A percentile compares a stretch with the other conserved stretches of the same genome.
Evolutionary conservation across 140 eudicot species (phyloP).

Genomic region (Senecio squalidus): DNA sequence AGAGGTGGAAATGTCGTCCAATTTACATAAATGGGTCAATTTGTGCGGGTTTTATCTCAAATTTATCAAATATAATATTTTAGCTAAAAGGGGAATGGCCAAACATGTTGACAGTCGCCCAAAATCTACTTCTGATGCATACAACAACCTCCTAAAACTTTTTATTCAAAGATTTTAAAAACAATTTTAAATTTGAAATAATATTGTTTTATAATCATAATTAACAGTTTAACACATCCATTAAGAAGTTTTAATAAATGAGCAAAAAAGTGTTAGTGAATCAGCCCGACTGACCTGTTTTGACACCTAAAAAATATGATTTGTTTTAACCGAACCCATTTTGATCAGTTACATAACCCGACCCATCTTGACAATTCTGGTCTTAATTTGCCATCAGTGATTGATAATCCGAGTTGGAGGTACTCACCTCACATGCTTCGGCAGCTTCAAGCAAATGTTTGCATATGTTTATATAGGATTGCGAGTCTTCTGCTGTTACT

Average conservation of each 20-base stretch:
- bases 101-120: too few species aligned
- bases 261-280: too few species aligned
- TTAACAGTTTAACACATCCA: too few species aligned
- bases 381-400: neutral
- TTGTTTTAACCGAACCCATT: too few species aligned
- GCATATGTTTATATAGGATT: slow-evolving; percentile 28
- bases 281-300: too few species aligned
- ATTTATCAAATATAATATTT: neutral
- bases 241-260: too few species aligned
- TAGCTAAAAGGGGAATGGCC: neutral
- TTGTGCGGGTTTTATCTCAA: neutral
- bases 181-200: too few species aligned
- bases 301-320: too few species aligned
- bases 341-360: neutral
- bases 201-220: too few species aligned
- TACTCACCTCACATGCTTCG: slow-evolving; percentile 81
- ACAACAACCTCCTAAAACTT: too few species aligned
- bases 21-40: neutral
- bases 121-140: neutral
- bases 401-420: neutral
- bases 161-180: too few species aligned
- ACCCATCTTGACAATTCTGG: neutral
- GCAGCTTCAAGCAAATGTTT: slow-evolving; percentile 74
- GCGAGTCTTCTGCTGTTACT: slow-evolving; percentile 33
- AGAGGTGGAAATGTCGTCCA: neutral